Conservation (phyloP, 768 basidiomycete genomes). For the Macrocybe gigantea region DNA sequence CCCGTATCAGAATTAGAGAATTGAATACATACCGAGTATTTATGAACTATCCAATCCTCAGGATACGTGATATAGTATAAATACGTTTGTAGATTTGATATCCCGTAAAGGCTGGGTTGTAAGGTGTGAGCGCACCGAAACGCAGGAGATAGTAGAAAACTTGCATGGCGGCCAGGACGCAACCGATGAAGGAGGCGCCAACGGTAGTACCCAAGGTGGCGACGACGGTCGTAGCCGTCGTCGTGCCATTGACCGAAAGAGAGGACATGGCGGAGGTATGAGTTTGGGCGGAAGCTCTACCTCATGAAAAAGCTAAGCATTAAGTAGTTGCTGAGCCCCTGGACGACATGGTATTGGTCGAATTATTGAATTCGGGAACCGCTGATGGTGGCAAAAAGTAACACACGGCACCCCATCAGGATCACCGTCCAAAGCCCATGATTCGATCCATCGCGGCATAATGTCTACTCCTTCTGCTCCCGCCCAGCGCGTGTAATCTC, state of each 20-base stretch:
- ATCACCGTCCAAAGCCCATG: too few species aligned
- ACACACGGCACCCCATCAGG: too few species aligned
- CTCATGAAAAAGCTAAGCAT: slow-evolving; percentile 27
- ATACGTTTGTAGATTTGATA: slow-evolving; percentile 16
- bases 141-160: slow-evolving; percentile 2
- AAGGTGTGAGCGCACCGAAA: background rate
- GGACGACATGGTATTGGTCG: too few species aligned
- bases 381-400: too few species aligned
- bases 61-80: slow-evolving; percentile 14
- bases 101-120: slow-evolving; percentile 12
- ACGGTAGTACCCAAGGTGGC: slow-evolving; percentile 19
- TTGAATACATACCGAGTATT: slow-evolving; percentile 5
- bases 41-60: slow-evolving; percentile 11
- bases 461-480: too few species aligned
- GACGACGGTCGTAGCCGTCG: background rate
- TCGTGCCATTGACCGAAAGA: background rate
- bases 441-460: too few species aligned
- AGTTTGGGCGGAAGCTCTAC: slow-evolving; percentile 7
- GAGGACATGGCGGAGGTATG: background rate
- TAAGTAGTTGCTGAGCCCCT: background rate
- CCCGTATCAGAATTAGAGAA: background rate
- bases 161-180: slow-evolving; percentile 20
- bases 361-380: too few species aligned
- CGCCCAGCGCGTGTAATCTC: too few species aligned
- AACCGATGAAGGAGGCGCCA: slow-evolving; percentile 22